Conservation (phyloP, 176 grass and related monocot genomes). For the Hsuehochloa calcarea region DNA sequence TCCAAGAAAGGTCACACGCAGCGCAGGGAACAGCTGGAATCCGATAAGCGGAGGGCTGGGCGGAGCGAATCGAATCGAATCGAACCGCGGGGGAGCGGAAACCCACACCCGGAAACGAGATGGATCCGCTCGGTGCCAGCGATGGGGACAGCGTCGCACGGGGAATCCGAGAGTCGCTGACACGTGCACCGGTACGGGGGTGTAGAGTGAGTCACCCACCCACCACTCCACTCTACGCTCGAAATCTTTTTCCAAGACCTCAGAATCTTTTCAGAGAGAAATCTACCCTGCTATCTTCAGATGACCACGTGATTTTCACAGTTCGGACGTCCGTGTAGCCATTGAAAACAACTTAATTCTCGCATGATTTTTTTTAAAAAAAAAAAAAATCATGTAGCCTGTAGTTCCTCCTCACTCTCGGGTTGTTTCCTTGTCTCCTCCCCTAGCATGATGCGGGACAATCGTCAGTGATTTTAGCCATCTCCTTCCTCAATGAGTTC, state of each 20-base stretch:
- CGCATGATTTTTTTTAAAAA: rapidly evolving
- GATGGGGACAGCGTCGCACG: neutral
- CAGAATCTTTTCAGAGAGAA: neutral
- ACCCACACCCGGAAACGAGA: neutral
- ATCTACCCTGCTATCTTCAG: neutral
- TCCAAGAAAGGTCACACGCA: conserved; percentile 22
- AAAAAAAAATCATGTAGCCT: no score
- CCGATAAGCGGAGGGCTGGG: conserved; percentile 28
- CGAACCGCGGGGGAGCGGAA: neutral
- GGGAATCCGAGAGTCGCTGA: neutral
- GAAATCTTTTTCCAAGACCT: neutral
- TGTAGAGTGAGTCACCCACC: neutral
- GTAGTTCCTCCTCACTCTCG: no score
- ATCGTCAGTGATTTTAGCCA: no score
- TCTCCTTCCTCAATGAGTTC: no score
- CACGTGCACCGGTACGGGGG: neutral
- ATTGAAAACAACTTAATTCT: no score
- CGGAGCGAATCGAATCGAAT: neutral
- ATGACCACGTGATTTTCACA: neutral
- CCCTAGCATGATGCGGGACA: no score
- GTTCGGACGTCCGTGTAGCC: no score
- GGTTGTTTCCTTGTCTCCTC: no score
- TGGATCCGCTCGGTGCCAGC: neutral
- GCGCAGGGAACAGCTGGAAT: conserved; percentile 39
- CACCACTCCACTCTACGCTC: neutral